These are phyloP conservation scores for Aciculoconidium aculeatum DNA, from an alignment of 805 yeast genomes.

Conservation along the genomic window DNA sequence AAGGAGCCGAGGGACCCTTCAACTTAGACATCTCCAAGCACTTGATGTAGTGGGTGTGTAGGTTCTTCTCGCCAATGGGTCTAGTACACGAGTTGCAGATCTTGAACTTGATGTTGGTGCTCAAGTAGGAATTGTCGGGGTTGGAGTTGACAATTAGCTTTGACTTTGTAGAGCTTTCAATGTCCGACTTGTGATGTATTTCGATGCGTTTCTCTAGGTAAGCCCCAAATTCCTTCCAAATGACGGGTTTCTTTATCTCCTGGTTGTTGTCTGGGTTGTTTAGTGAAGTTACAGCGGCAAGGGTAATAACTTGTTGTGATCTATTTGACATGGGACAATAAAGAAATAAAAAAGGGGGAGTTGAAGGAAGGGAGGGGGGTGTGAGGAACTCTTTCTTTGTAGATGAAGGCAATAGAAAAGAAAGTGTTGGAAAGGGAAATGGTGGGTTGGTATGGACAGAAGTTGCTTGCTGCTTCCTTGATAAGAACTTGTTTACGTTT, in stretches of 20 bases:
- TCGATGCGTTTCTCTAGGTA: slow-evolving; percentile 35
- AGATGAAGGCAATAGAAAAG: no score
- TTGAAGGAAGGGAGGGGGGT: slow-evolving; percentile 1
- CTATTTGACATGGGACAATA: slow-evolving; percentile 16
- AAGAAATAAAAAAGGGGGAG: no score
- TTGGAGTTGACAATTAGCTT: slow-evolving; percentile 17
- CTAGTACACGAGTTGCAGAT: slow-evolving; percentile 35
- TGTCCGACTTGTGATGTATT: slow-evolving; percentile 18
- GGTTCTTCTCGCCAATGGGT: slow-evolving; percentile 34
- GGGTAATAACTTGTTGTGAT: slow-evolving; percentile 20
- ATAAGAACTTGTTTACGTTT: no score
- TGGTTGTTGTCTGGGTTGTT: slow-evolving; percentile 11
- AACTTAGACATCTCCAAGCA: slow-evolving; percentile 34
- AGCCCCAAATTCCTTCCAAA: slow-evolving; percentile 42
- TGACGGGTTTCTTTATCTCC: slow-evolving; percentile 25
- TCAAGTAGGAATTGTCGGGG: slow-evolving; percentile 23
- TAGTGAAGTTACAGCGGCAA: slow-evolving; percentile 21
- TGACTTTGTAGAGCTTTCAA: slow-evolving; percentile 14
- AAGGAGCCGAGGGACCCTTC: slow-evolving; percentile 14
- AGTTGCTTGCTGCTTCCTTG: no score
- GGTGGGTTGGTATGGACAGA: no score
- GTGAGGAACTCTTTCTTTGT: neutral
- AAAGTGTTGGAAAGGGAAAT: no score
- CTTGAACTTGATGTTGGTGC: slow-evolving; percentile 30
- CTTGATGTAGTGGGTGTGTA: slow-evolving; percentile 26